Percentiles rank a stretch among this genome's conserved stretches.
phyloP scores from a whole-genome alignment of 805 yeast species.

The Saturnispora saitoi region DNA sequence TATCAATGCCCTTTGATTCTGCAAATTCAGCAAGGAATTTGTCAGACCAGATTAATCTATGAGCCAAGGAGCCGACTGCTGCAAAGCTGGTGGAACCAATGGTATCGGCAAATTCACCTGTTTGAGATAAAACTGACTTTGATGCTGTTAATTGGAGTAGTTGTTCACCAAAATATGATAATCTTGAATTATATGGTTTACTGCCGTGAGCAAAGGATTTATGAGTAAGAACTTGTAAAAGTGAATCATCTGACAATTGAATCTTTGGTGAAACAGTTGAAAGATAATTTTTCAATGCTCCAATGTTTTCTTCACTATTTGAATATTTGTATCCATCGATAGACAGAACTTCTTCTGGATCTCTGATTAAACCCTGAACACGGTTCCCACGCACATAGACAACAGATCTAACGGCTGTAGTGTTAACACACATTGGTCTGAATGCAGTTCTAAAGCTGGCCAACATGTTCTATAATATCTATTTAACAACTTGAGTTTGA shows the following conservation, averaged over 20 bases:
- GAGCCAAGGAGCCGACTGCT: constrained; percentile 47
- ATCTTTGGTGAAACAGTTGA: constrained; percentile 26
- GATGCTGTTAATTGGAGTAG: constrained; percentile 43
- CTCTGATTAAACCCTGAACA: constrained; percentile 64
- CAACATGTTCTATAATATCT: neutral
- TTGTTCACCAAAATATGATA: constrained; percentile 64
- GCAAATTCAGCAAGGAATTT: constrained; percentile 45
- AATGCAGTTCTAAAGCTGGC: neutral
- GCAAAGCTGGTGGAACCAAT: constrained; percentile 47
- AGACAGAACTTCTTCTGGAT: constrained; percentile 51
- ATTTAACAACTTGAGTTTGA: neutral
- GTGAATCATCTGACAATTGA: constrained; percentile 51
- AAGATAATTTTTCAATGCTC: constrained; percentile 38
- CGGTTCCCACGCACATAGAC: constrained; percentile 44
- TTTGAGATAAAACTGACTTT: constrained; percentile 30
- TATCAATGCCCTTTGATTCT: constrained; percentile 37
- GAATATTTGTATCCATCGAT: constrained; percentile 51
- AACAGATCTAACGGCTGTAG: constrained; percentile 17
- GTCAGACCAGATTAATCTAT: constrained; percentile 45
- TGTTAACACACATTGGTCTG: neutral
- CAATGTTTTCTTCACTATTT: constrained; percentile 38
- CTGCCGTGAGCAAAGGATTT: constrained; percentile 90
- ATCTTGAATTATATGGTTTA: constrained; percentile 82
- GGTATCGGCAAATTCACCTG: constrained; percentile 20
- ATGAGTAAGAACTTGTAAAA: constrained; percentile 82